phyloP scores from a whole-genome alignment of 306 rosid genomes.

The Carpinus fangiana region DNA sequence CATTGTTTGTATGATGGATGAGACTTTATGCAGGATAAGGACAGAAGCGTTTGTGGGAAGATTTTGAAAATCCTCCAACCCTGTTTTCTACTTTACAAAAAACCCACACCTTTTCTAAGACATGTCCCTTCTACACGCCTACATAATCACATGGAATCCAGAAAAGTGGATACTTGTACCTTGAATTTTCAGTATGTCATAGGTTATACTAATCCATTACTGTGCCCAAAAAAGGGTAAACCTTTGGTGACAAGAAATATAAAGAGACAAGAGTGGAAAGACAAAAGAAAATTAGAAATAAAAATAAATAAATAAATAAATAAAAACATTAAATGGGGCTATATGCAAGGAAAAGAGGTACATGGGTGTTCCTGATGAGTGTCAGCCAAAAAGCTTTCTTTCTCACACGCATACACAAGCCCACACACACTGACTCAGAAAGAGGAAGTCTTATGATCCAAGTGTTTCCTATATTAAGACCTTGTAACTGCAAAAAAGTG shows the following conservation, averaged over 20 bases:
- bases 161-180: slow-evolving; percentile 42
- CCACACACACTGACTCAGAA: slow-evolving; percentile 6
- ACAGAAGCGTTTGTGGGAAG: slow-evolving; percentile 34
- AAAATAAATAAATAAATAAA: neutral
- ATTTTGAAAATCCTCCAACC: slow-evolving; percentile 40
- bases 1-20: slow-evolving; percentile 19
- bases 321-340: slow-evolving; percentile 32
- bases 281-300: slow-evolving; percentile 32
- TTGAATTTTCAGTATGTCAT: slow-evolving; percentile 35
- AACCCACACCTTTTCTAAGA: slow-evolving; percentile 53
- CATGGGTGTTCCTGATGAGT: slow-evolving; percentile 43
- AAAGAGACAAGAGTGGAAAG: slow-evolving; percentile 38
- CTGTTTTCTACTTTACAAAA: slow-evolving; percentile 33
- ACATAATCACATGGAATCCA: slow-evolving; percentile 30
- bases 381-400: slow-evolving; percentile 40
- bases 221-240: slow-evolving; percentile 34
- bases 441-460: slow-evolving; percentile 38
- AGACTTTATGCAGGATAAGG: slow-evolving; percentile 34
- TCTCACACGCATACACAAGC: slow-evolving; percentile 10
- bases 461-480: slow-evolving; percentile 65
- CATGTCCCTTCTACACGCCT: slow-evolving; percentile 44
- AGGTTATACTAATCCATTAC: slow-evolving; percentile 27
- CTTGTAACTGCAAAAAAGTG: slow-evolving; percentile 70
- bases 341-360: slow-evolving; percentile 31
- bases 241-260: slow-evolving; percentile 34